Conservation (phyloP, 2,329 filamentous ascomycete species). For the Trichoderma sp. region DNA sequence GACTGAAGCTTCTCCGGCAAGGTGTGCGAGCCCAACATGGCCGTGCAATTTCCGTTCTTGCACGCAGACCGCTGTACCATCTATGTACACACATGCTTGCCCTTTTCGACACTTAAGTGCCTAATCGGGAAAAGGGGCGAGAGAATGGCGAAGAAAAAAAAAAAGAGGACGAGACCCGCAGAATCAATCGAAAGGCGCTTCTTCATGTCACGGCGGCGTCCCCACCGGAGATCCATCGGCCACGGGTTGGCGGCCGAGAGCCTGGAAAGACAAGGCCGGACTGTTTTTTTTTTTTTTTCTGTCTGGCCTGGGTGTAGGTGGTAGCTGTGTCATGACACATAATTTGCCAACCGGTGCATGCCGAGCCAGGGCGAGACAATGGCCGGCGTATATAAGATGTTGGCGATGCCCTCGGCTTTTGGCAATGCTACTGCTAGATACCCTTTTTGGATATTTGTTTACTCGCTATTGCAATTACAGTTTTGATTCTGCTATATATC, state of each 20-base stretch:
- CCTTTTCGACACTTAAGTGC: constrained; percentile 11
- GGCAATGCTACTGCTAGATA: background rate
- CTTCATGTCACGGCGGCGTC: constrained; percentile 5
- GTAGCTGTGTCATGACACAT: constrained; percentile 25
- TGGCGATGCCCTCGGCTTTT: constrained; percentile 18
- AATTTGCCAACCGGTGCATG: constrained; percentile 27
- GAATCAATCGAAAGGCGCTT: constrained; percentile 26
- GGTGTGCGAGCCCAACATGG: background rate
- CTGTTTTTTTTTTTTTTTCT: background rate
- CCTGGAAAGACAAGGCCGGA: background rate
- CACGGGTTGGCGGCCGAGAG: constrained; percentile 25
- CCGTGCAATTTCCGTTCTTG: background rate
- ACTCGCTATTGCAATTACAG: background rate
- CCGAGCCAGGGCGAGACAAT: constrained; percentile 17
- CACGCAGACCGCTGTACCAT: background rate
- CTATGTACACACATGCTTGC: background rate
- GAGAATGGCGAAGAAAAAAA: background rate
- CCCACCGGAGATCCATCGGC: constrained; percentile 28
- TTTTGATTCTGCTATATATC: background rate
- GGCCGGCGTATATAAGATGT: constrained; percentile 8
- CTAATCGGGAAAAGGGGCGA: constrained; percentile 20
- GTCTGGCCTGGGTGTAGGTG: background rate
- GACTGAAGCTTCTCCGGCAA: background rate
- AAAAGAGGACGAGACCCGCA: constrained; percentile 15
- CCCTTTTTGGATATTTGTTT: constrained; percentile 25